A percentile compares a stretch with the other conserved stretches of the same genome.
These are phyloP conservation scores for Yamadazyma olivae DNA, from an alignment of 805 yeast genomes.

Conservation along the genomic window DNA sequence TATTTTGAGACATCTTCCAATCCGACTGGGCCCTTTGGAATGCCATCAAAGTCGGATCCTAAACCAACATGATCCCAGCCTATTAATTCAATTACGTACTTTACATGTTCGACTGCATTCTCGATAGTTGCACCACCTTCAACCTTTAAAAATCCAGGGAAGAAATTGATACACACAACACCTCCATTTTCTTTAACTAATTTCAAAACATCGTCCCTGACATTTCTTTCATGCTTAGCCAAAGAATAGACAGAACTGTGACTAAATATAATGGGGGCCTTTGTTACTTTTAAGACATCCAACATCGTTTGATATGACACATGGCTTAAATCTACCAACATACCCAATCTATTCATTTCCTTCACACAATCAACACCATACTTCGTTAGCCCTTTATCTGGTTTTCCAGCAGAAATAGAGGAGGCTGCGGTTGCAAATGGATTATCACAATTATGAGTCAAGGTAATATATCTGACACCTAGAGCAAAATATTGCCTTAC, in stretches of 20 bases:
- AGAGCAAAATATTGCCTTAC: conserved; percentile 46
- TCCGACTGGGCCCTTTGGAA: conserved; percentile 45
- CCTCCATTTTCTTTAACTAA: conserved; percentile 41
- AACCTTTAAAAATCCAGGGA: conserved; percentile 37
- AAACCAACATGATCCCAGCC: conserved; percentile 54
- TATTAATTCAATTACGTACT: conserved; percentile 38
- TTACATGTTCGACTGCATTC: conserved; percentile 46
- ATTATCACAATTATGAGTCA: conserved; percentile 56
- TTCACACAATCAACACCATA: conserved; percentile 39
- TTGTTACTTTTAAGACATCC: conserved; percentile 37
- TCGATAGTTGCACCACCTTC: conserved; percentile 31
- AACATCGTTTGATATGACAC: conserved; percentile 47
- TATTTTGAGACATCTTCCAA: conserved; percentile 56
- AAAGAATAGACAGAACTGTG: conserved; percentile 45
- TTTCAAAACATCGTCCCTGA: conserved; percentile 44
- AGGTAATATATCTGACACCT: conserved; percentile 53
- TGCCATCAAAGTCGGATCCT: conserved; percentile 55
- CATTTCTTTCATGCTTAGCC: conserved; percentile 45
- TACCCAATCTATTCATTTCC: conserved; percentile 53
- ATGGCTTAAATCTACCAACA: conserved; percentile 52
- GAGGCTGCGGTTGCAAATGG: conserved; percentile 58
- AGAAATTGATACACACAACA: conserved; percentile 47
- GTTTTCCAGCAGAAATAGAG: conserved; percentile 42
- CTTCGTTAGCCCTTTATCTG: conserved; percentile 42
- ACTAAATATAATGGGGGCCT: conserved; percentile 48